Percentiles rank a stretch among this genome's conserved stretches.
Evolutionary conservation across 352 stramenopile genomes (phyloP).

Genomic region (Aphanomyces cochlioides): DNA sequence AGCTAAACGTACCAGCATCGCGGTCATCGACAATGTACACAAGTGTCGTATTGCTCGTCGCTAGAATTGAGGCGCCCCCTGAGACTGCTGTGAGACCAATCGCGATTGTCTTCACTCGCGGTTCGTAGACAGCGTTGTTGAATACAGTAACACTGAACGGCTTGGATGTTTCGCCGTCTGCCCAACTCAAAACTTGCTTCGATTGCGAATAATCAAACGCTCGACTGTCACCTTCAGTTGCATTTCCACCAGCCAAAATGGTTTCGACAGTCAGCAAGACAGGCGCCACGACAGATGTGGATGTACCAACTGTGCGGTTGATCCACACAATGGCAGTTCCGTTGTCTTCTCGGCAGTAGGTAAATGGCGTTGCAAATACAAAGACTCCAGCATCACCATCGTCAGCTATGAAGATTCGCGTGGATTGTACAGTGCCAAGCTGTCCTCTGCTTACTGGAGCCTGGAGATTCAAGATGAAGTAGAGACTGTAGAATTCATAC

Average conservation of each 20-base stretch:
- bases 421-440: slow-evolving; percentile 36
- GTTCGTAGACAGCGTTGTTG: slow-evolving; percentile 66
- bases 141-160: slow-evolving; percentile 61
- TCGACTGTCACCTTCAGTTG: slow-evolving; percentile 52
- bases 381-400: slow-evolving; percentile 62
- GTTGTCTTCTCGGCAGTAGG: slow-evolving; percentile 67
- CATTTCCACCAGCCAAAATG: slow-evolving; percentile 46
- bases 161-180: slow-evolving; percentile 49
- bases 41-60: slow-evolving; percentile 42
- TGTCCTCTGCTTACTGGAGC: slow-evolving; percentile 37
- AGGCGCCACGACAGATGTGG: slow-evolving; percentile 55
- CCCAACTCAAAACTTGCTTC: slow-evolving; percentile 52
- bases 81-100: slow-evolving; percentile 47
- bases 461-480: slow-evolving; percentile 50
- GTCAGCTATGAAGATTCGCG: slow-evolving; percentile 52
- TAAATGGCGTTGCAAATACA: slow-evolving; percentile 48
- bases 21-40: slow-evolving; percentile 75
- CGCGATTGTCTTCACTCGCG: slow-evolving; percentile 45
- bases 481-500: slow-evolving; percentile 64
- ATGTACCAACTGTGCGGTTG: slow-evolving; percentile 45
- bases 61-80: slow-evolving; percentile 52
- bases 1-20: slow-evolving; percentile 65
- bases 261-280: slow-evolving; percentile 53
- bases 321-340: slow-evolving; percentile 55
- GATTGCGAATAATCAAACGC: slow-evolving; percentile 61